Base-by-base conservation (phyloP, 2,329 filamentous ascomycete species). In the Phialocephala subalpina region DNA sequence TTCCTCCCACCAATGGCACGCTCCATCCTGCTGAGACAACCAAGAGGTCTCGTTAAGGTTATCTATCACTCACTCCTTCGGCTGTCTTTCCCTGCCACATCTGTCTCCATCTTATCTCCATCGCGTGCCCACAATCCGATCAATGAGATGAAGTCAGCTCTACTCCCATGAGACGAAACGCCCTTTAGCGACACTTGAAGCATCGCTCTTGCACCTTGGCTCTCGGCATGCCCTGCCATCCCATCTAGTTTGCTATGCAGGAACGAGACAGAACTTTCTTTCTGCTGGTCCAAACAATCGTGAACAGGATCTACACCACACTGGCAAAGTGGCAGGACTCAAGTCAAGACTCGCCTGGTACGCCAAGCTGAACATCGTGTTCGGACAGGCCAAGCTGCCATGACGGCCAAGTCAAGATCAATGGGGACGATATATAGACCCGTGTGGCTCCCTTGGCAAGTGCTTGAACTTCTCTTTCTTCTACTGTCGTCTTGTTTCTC, bases 141-240 rank as follows among this genome's bases (percentile, higher is more conserved):
- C 35, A 42, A 49, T 66, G 36, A 63, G 64, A 64, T 67, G 65
- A 61, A 57, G 49, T 53, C 45, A 59, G 11, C 8, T 25, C 22
- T 14, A n/a, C 29, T 8, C 20, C 36, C 35, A 57, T 47, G 55
- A 66, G 64, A 68, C 64, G 58, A 68, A 64, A 68, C 67, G 22
- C 20, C 29, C 18, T 45, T 49, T 65, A 67, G 62, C 66, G 66
- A 65, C 27, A 66, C 56, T 29, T 69, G 67, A 69, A 69, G 67
- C 67, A 69, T 60, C 60, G 36, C 57, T 64, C 58, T 58, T 56
- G 62, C 63, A 67, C 62, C 64, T 64, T 63, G 60, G 60, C 56
- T 35, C 52, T 55, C 52, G 52, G 25, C 29, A 33, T 18, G 25
- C 52, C 52, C 52, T 55, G 29, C 52, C 52, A 33, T 55, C 52